A percentile compares a stretch with the other conserved stretches of the same genome.
phyloP scores from a whole-genome alignment of 2,329 filamentous ascomycete species.

The Atkinsonella hypoxylon region DNA sequence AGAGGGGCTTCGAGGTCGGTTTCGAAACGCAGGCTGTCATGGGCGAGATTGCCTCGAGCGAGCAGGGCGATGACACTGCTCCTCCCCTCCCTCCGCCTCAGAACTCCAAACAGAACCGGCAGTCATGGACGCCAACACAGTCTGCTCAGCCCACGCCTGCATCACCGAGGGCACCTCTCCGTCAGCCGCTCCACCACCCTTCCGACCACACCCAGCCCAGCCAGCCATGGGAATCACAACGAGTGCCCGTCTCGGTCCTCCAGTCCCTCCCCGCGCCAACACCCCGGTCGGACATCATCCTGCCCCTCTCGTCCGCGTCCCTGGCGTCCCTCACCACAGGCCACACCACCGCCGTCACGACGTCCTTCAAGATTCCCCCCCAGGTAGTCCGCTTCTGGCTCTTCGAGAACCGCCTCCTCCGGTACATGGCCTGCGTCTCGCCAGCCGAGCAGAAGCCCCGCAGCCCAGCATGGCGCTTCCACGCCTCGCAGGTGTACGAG shows the following conservation, averaged over 20 bases:
- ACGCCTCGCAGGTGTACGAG: constrained; percentile 40
- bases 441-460: constrained; percentile 20
- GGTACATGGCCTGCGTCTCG: constrained; percentile 47
- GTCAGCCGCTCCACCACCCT: constrained; percentile 17
- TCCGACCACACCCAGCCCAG: constrained; percentile 13
- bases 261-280: constrained; percentile 35
- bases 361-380: constrained; percentile 41
- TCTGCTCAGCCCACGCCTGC: too few species aligned
- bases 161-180: too few species aligned
- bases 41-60: constrained; percentile 19
- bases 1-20: constrained; percentile 16
- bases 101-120: neutral
- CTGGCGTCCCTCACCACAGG: constrained; percentile 38
- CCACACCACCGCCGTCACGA: constrained; percentile 41
- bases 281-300: constrained; percentile 39
- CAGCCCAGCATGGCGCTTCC: constrained; percentile 16
- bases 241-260: constrained; percentile 38
- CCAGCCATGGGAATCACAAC: constrained; percentile 30
- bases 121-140: neutral
- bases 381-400: constrained; percentile 51
- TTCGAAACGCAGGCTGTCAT: constrained; percentile 24
- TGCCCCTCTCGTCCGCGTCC: constrained; percentile 35
- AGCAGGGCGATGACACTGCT: constrained; percentile 4
- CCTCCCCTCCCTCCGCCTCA: neutral
- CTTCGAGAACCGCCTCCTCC: constrained; percentile 40